Base-by-base conservation (phyloP, 2,329 filamentous ascomycete genomes). In the Curvularia spicifera region DNA sequence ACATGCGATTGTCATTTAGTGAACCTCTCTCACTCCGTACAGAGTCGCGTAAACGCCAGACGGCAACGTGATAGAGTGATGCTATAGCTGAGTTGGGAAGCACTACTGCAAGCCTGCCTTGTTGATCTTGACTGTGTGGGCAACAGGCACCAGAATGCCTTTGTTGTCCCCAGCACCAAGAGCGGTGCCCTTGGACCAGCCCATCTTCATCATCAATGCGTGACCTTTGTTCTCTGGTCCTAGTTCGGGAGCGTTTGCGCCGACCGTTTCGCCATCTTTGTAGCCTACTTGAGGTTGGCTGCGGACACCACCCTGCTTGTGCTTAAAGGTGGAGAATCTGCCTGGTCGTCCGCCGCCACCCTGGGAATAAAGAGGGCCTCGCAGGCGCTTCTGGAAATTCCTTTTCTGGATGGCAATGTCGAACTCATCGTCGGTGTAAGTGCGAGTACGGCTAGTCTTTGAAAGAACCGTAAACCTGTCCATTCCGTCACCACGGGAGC, bases 171-270 rank as follows among this genome's bases (percentile, higher is more conserved):
- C 73, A 10, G 91, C 87, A 51, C 95, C 95, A 0, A 99, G 83
- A 1, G 90, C 91, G 71, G 89, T 96, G 5, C 95, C 95, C 51
- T 84, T 89, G 60, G 86, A 90, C 93, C 95, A 99, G 3, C 95
- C 95, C 95, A 98, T 98, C 79, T 95, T 98, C 79, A 96, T 92
- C 63, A 99, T 79, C 87, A 99, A 91, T 3, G 87, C 87, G 50
- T 92, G 86, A 10, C 95, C 95, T 65, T 87, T 91, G 74, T 97
- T 98, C 52, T 90, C 90, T 4, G 82, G 81, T 1, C 91, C 91
- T 31, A 99, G 83, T 74, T 97, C 93, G 10, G 93, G 91, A 1
- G 94, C 93, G 47, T 87, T 86, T 1, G 86, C 91, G 47, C 94
- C 95, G 2, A 98, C 93, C 28, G 96, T 81, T 65, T 98, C 93